A percentile compares a stretch with the other conserved stretches of the same genome.
Evolutionary conservation across 2,329 filamentous ascomycete species (phyloP).

Genomic region (Aspergillus sp.): DNA sequence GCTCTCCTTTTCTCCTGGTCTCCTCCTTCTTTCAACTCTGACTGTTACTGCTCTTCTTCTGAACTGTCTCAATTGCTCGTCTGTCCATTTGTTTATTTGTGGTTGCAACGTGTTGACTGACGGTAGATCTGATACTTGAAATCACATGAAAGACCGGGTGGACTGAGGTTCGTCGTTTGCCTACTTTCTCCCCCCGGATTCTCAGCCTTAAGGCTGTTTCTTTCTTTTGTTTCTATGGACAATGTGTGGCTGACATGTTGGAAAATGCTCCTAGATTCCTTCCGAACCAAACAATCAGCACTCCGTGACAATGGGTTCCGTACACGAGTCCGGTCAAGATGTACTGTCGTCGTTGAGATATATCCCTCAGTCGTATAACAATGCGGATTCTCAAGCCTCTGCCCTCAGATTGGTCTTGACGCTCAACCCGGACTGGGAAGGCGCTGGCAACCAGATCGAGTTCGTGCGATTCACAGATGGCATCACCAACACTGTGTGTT

Average conservation of each 20-base stretch:
- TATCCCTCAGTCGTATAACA: constrained; percentile 72
- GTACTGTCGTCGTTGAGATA: constrained; percentile 30
- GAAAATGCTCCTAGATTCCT: neutral
- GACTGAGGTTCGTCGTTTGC: neutral
- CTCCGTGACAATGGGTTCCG: constrained; percentile 18
- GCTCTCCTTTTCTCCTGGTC: constrained; percentile 1
- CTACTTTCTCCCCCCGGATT: neutral
- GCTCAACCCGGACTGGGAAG: constrained; percentile 75
- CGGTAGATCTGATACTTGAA: neutral
- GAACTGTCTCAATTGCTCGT: constrained; percentile 11
- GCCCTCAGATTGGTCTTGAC: constrained; percentile 71
- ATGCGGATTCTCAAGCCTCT: constrained; percentile 66
- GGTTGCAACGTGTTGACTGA: neutral
- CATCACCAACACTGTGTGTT: constrained; percentile 81
- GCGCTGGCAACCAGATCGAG: constrained; percentile 63
- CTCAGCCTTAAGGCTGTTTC: neutral
- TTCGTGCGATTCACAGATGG: constrained; percentile 92
- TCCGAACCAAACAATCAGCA: neutral
- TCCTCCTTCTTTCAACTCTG: constrained; percentile 7
- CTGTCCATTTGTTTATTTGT: constrained; percentile 6
- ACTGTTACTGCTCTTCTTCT: constrained; percentile 4
- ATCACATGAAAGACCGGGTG: neutral
- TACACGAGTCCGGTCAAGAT: constrained; percentile 9
- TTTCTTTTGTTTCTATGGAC: neutral
- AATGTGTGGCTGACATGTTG: too few species aligned